Percentiles rank a stretch among this genome's conserved stretches.
phyloP scores from a whole-genome alignment of 352 stramenopile genomes.

The Aphanomyces cochlioides region DNA sequence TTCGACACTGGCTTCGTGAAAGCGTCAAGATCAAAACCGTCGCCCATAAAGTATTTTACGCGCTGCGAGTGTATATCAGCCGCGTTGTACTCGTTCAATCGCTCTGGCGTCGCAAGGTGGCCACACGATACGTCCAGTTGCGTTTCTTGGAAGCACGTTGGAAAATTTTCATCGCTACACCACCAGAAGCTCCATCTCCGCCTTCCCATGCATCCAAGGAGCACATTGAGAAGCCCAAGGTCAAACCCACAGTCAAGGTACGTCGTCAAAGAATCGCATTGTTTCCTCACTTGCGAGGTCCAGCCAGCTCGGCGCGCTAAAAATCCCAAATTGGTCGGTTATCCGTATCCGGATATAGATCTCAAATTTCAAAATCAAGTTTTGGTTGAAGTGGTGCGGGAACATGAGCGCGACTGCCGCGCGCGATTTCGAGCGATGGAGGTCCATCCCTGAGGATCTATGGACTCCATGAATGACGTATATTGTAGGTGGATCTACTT shows the following conservation, averaged over 20 bases:
- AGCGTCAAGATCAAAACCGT: slow-evolving; percentile 27
- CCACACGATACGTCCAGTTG: background rate
- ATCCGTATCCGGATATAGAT: slow-evolving; percentile 24
- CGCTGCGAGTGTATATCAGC: slow-evolving; percentile 10
- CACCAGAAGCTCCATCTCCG: no score
- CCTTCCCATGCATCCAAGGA: no score
- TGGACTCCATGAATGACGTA: background rate
- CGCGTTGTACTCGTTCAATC: slow-evolving; percentile 20
- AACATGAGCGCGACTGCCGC: background rate
- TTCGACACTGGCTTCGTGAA: slow-evolving; percentile 20
- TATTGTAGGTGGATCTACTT: slow-evolving; percentile 17
- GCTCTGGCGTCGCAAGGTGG: slow-evolving; percentile 9
- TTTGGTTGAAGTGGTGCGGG: background rate
- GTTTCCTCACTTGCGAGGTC: no score
- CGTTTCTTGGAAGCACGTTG: background rate
- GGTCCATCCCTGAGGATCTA: background rate
- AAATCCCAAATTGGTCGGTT: background rate
- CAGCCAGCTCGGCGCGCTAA: no score
- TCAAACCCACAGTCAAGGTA: background rate
- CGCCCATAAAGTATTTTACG: slow-evolving; percentile 28
- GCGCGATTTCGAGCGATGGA: slow-evolving; percentile 13
- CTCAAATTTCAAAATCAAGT: background rate
- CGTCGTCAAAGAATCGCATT: background rate
- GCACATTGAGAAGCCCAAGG: no score
- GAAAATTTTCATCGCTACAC: background rate